Evolutionary conservation across 441 rosid genomes (phyloP).

Genomic region (Flueggea neowawraea): DNA sequence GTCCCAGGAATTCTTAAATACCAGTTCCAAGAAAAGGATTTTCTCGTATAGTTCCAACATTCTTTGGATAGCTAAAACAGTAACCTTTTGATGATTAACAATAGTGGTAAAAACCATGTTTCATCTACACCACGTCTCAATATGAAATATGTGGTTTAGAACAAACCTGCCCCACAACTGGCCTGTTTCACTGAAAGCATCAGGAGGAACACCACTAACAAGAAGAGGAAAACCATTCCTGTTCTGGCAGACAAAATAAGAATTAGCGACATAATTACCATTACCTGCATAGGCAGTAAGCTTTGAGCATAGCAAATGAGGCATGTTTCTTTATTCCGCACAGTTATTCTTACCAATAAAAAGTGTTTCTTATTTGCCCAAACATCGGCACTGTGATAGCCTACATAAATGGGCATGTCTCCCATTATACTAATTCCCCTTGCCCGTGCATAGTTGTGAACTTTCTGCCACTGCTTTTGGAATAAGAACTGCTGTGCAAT

Average conservation of each 20-base stretch:
- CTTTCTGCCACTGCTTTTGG: constrained; percentile 96
- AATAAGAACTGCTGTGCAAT: constrained; percentile 91
- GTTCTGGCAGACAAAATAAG: constrained; percentile 43
- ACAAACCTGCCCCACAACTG: constrained; percentile 95
- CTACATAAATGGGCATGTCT: constrained; percentile 98
- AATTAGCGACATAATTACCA: constrained; percentile 1
- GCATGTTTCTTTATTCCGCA: constrained; percentile 1
- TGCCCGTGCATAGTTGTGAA: constrained; percentile 59
- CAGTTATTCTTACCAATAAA: constrained; percentile 54
- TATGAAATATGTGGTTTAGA: constrained; percentile 3
- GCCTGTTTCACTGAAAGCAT: constrained; percentile 95
- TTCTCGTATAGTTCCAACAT: too few relatives aligned
- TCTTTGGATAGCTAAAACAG: too few relatives aligned
- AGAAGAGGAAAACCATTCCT: constrained; percentile 76
- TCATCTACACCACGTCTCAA: too few relatives aligned
- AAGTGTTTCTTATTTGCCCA: constrained; percentile 96
- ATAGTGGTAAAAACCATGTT: too few relatives aligned
- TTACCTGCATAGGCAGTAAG: constrained; percentile 7
- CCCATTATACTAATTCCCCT: constrained; percentile 95
- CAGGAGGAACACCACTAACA: constrained; percentile 97
- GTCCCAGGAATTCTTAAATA: too few relatives aligned
- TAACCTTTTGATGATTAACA: too few relatives aligned
- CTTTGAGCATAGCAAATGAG: constrained; percentile 11
- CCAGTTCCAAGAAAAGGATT: too few relatives aligned
- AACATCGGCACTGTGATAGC: constrained; percentile 96